These are phyloP conservation scores for Blastomyces silverae DNA, from an alignment of 2,329 filamentous ascomycete genomes.

Conservation along the genomic window DNA sequence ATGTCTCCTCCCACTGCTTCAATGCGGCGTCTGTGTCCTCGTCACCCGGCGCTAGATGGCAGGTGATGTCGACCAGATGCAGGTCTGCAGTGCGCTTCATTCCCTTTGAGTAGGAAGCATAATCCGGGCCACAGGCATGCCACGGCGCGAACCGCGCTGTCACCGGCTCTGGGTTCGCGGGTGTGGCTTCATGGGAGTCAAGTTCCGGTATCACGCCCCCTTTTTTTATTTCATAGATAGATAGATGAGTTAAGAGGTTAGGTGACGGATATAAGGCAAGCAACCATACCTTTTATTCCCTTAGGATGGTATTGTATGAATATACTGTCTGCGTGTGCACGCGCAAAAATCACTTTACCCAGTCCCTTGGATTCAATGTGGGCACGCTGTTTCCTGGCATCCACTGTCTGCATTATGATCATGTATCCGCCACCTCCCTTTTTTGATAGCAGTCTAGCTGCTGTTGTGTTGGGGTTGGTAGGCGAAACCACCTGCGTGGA, in stretches of 20 bases:
- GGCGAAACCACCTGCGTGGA: conserved; percentile 33
- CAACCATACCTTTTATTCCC: conserved; percentile 31
- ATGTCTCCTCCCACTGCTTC: conserved; percentile 38
- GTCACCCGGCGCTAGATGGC: conserved; percentile 37
- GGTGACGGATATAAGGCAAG: neutral
- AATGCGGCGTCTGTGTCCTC: conserved; percentile 33
- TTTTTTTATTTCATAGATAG: conserved; percentile 16
- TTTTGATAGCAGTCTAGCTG: conserved; percentile 38
- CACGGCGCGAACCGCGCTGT: conserved; percentile 38
- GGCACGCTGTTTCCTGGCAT: conserved; percentile 34
- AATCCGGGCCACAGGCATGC: conserved; percentile 40
- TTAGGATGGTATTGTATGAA: conserved; percentile 44
- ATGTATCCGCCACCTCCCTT: conserved; percentile 44
- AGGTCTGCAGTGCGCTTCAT: conserved; percentile 37
- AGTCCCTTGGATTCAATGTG: conserved; percentile 35
- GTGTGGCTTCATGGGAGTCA: conserved; percentile 34
- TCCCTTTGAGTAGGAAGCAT: conserved; percentile 30
- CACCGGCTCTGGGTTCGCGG: conserved; percentile 36
- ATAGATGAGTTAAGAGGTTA: neutral
- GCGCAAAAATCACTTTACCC: conserved; percentile 35
- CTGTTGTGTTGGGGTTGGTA: conserved; percentile 34
- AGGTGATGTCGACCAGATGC: conserved; percentile 31
- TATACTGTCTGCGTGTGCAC: conserved; percentile 31
- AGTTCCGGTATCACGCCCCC: conserved; percentile 43
- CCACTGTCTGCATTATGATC: conserved; percentile 44